A percentile compares a stretch with the other conserved stretches of the same genome.
Conservation (phyloP, 2,329 filamentous ascomycete species). For the Ascocoryne sarcoides region DNA sequence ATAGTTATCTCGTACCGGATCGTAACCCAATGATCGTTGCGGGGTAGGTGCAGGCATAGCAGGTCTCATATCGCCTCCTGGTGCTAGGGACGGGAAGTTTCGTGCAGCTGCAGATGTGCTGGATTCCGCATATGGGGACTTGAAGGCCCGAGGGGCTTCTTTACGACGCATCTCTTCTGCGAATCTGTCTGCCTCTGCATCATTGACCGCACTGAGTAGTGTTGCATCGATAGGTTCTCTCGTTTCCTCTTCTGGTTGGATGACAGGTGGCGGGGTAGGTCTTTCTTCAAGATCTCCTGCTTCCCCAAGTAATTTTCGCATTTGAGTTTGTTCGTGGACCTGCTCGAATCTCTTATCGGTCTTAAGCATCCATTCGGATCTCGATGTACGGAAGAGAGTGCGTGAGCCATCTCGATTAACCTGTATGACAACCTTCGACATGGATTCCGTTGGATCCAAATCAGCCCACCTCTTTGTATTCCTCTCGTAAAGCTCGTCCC, state of each 20-base stretch:
- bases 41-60: conserved; percentile 5
- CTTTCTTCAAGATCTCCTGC: conserved; percentile 2
- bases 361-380: conserved; percentile 13
- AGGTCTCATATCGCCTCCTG: not conserved
- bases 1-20: conserved; percentile 18
- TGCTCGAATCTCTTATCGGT: conserved; percentile 4
- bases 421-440: conserved; percentile 4
- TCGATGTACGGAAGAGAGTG: conserved; percentile 11
- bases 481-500: not conserved
- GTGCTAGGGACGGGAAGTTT: too few relatives aligned
- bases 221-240: conserved; percentile 1
- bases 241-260: conserved; percentile 1
- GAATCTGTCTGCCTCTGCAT: conserved; percentile 1
- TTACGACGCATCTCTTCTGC: conserved; percentile 1
- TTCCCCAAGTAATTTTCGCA: conserved; percentile 3
- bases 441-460: not conserved
- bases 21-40: conserved; percentile 14
- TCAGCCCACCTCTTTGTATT: not conserved
- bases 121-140: not conserved
- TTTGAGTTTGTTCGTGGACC: not conserved
- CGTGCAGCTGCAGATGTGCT: not conserved
- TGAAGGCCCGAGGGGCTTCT: not conserved
- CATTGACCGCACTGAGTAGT: conserved; percentile 4
- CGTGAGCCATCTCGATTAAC: conserved; percentile 2
- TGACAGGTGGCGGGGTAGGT: conserved; percentile 3